phyloP scores from a whole-genome alignment of 208 protist genomes.

The Leishmania turanica region DNA sequence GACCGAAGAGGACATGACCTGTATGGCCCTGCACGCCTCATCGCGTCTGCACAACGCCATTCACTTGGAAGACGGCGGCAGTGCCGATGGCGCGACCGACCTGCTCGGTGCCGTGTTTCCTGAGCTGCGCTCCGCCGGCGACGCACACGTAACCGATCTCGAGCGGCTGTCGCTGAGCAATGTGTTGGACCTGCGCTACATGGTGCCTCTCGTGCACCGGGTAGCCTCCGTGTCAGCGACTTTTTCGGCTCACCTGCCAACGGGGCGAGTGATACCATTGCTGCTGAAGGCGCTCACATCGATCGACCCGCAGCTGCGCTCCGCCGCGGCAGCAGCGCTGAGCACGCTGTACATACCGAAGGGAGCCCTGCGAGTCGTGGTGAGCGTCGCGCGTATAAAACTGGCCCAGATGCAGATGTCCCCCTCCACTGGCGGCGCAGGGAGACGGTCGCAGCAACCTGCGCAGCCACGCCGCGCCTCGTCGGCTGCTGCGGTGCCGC shows the following conservation, averaged over 20 bases:
- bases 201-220: constrained; percentile 82
- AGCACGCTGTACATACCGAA: constrained; percentile 53
- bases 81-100: constrained; percentile 31
- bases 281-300: constrained; percentile 78
- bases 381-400: constrained; percentile 78
- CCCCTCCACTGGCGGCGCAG: constrained; percentile 25
- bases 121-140: constrained; percentile 52
- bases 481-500: constrained; percentile 35
- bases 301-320: constrained; percentile 51
- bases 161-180: constrained; percentile 27
- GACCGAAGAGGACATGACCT: constrained; percentile 68
- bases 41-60: constrained; percentile 79
- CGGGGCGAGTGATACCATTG: constrained; percentile 63
- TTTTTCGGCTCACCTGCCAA: constrained; percentile 37
- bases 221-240: constrained; percentile 55
- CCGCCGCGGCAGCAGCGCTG: constrained; percentile 51
- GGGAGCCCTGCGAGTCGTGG: constrained; percentile 56
- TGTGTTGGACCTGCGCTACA: constrained; percentile 78
- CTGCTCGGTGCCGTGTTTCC: constrained; percentile 73
- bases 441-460: constrained; percentile 1
- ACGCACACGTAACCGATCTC: constrained; percentile 52
- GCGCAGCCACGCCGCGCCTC: neutral
- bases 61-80: constrained; percentile 15
- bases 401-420: constrained; percentile 45
- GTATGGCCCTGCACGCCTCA: constrained; percentile 63